Percentiles rank a stretch among this genome's conserved stretches.
phyloP scores from a whole-genome alignment of 441 rosid genomes.

The Populus hybrid region DNA sequence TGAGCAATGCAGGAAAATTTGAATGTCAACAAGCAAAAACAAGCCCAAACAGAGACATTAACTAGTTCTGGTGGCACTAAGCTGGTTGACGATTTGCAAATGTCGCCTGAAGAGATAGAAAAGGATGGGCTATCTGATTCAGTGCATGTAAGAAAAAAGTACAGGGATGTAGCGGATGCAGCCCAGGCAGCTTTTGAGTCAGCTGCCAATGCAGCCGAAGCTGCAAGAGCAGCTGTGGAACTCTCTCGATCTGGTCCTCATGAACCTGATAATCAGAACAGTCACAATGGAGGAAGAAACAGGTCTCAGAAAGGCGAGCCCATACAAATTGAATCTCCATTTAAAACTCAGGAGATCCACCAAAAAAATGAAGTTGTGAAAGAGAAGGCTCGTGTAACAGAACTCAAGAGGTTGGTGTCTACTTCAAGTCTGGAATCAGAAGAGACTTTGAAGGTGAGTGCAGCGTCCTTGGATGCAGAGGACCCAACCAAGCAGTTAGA shows the following conservation, averaged over 20 bases:
- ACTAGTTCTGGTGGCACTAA: slow-evolving; percentile 12
- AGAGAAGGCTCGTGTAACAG: slow-evolving; percentile 21
- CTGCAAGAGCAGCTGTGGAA: slow-evolving; percentile 93
- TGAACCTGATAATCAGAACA: slow-evolving; percentile 39
- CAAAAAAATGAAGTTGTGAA: slow-evolving; percentile 18
- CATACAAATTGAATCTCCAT: slow-evolving; percentile 22
- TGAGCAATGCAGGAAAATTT: slow-evolving; percentile 42
- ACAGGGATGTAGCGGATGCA: slow-evolving; percentile 90
- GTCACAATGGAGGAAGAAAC: slow-evolving; percentile 21
- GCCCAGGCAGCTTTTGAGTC: slow-evolving; percentile 96
- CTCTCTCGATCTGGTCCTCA: slow-evolving; percentile 63
- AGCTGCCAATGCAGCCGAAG: slow-evolving; percentile 84
- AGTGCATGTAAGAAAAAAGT: slow-evolving; percentile 45
- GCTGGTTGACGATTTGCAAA: slow-evolving; percentile 14
- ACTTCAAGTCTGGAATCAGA: slow-evolving; percentile 42
- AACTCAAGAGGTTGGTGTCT: slow-evolving; percentile 27
- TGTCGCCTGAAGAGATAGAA: slow-evolving; percentile 10
- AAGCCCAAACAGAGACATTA: slow-evolving; percentile 12
- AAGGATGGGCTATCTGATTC: slow-evolving; percentile 51
- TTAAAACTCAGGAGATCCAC: slow-evolving; percentile 19
- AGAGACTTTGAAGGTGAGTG: slow-evolving; percentile 25
- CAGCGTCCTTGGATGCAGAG: slow-evolving; percentile 35
- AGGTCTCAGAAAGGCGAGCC: background rate
- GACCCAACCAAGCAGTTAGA: slow-evolving; percentile 49
- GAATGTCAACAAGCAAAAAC: slow-evolving; percentile 27